Evolutionary conservation across 371 early-diverging fungal genomes (phyloP), one percentile per base, ranked within the genome.

Genomic region (Actinomortierella wolfii): DNA sequence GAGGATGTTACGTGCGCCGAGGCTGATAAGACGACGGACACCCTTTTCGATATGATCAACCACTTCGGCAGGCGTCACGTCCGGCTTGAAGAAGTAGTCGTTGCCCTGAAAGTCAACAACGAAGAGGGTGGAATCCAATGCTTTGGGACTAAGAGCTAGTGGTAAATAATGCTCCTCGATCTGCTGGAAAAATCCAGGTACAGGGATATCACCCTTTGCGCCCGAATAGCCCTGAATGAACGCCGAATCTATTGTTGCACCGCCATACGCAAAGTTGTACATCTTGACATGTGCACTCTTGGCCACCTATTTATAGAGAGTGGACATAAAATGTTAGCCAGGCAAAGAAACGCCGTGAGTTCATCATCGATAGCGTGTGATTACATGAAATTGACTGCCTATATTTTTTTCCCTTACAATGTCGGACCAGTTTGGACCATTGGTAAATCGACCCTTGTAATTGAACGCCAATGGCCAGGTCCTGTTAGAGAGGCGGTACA

Each of bases 371-470:
- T 34, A 11, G 34, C 34, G 4, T n/a, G n/a, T n/a, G n/a, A n/a
- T n/a, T n/a, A n/a, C n/a, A n/a, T n/a, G n/a, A n/a, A n/a, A n/a
- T n/a, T n/a, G n/a, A n/a, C n/a, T 34, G 4, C 34, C 4, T 11
- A 34, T 34, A 4, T 34, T 4, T 11, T 34, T 34, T 11, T 6
- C 45, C 23, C 14, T 26, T 50, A 59, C 68, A 59, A 59, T 55
- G 59, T 68, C 79, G 17, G 71, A 13, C 80, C 80, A 80, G 18
- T 67, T 57, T 2, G 67, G 68, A 2, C 80, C 79, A 42, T 77
- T 77, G 14, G 77, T 50, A 56, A 78, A 80, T 24, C 78, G 68
- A 26, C 78, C 78, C 3, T 43, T 54, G 15, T 54, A 57, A 28
- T 57, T 61, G 28, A 52, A 50, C 1, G 44, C 13, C 0, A 41